These are phyloP conservation scores for Trebouxia gelatinosa DNA, from an alignment of 163 green algal genomes.

Conservation along the genomic window DNA sequence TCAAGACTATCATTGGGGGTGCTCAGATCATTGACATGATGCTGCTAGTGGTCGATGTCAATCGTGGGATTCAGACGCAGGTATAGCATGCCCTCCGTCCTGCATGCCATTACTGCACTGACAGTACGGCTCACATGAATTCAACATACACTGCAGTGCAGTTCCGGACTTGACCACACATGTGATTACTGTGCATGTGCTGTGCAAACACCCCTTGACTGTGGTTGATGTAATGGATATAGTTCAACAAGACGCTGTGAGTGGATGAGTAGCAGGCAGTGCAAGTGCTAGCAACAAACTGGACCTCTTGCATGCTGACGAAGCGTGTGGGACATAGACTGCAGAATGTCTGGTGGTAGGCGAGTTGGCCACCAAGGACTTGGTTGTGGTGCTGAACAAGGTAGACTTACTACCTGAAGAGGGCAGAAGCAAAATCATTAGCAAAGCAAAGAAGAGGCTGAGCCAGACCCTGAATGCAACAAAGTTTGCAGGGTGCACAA, in stretches of 20 bases:
- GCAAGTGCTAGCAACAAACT: too few species aligned
- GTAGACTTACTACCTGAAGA: constrained; percentile 64
- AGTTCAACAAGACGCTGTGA: too few species aligned
- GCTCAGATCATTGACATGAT: constrained; percentile 97
- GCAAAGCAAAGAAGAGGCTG: constrained; percentile 78
- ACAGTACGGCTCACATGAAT: too few species aligned
- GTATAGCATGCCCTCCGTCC: too few species aligned
- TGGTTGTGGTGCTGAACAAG: constrained; percentile 91
- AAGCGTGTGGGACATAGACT: too few species aligned
- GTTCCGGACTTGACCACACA: too few species aligned
- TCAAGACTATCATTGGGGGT: constrained; percentile 88
- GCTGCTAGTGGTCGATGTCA: constrained; percentile 93
- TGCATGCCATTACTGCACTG: too few species aligned
- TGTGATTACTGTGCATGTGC: too few species aligned
- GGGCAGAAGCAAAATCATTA: constrained; percentile 54
- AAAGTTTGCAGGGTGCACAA: constrained; percentile 78
- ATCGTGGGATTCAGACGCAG: constrained; percentile 67
- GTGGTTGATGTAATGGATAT: too few species aligned
- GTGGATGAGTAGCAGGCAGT: too few species aligned
- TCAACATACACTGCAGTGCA: background rate
- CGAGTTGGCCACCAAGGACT: constrained; percentile 36
- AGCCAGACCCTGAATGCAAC: constrained; percentile 74
- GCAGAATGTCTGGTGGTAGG: background rate
- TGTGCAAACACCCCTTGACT: too few species aligned
- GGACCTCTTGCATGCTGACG: too few species aligned